Evolutionary conservation across 1,284 basidiomycete species (phyloP).

Genomic region (Pseudozyma tsukubaensis): DNA sequence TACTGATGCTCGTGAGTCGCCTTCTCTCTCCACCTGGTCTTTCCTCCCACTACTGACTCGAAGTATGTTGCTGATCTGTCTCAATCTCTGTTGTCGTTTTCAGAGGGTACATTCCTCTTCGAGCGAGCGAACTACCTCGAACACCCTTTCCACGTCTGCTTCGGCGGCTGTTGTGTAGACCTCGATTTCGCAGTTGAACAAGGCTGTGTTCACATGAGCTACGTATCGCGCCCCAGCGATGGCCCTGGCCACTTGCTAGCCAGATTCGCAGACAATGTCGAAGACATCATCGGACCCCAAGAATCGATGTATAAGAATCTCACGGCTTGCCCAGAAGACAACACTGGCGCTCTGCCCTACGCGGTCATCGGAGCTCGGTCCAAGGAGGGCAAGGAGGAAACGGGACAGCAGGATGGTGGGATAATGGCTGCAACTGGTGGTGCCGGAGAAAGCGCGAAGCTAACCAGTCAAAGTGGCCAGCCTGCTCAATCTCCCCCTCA

Average conservation of each 20-base stretch:
- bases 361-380: conserved; percentile 20
- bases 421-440: background rate
- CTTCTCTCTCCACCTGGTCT: background rate
- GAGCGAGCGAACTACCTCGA: background rate
- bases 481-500: too few species aligned
- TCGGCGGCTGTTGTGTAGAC: conserved; percentile 26
- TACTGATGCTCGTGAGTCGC: conserved; percentile 33
- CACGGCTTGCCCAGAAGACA: conserved; percentile 4
- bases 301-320: conserved; percentile 13
- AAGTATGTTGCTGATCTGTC: background rate
- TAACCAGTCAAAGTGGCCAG: too few species aligned
- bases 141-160: conserved; percentile 19
- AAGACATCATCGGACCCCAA: conserved; percentile 14
- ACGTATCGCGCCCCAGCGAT: background rate
- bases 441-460: too few species aligned
- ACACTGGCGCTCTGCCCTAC: conserved; percentile 12
- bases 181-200: conserved; percentile 10
- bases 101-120: conserved; percentile 38
- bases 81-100: background rate
- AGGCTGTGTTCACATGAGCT: conserved; percentile 21
- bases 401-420: background rate
- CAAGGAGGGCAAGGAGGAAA: background rate
- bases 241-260: conserved; percentile 23
- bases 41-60: background rate
- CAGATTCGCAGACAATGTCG: conserved; percentile 20